Conservation (phyloP, 2,329 filamentous ascomycete genomes). For the Penicillium griseofulvum region DNA sequence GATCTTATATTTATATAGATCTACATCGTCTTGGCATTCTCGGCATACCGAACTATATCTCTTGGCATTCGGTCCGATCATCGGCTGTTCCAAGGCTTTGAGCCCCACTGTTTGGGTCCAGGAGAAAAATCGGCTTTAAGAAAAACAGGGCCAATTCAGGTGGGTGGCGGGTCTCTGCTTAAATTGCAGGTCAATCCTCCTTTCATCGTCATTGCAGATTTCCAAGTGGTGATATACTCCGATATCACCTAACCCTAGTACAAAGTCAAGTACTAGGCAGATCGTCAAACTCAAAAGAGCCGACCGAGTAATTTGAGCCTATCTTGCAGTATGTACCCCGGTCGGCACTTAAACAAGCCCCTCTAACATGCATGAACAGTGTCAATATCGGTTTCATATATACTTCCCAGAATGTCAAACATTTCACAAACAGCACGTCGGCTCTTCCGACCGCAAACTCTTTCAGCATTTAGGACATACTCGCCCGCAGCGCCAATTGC, state of each 20-base stretch:
- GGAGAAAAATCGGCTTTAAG: conserved; percentile 14
- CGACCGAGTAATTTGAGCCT: neutral
- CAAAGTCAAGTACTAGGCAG: neutral
- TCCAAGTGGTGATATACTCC: neutral
- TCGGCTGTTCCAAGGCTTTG: conserved; percentile 14
- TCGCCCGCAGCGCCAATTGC: conserved; percentile 6
- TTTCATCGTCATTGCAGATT: neutral
- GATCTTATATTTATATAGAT: neutral
- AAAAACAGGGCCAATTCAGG: neutral
- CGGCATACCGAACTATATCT: conserved; percentile 5
- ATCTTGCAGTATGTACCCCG: neutral
- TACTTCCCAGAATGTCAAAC: conserved; percentile 9
- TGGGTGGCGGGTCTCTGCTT: neutral
- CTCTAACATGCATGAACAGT: neutral
- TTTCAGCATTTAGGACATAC: neutral
- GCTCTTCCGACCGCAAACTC: conserved; percentile 12
- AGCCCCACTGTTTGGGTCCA: conserved; percentile 18
- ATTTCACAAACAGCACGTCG: conserved; percentile 10
- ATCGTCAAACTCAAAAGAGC: neutral
- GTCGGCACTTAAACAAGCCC: neutral
- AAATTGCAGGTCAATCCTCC: neutral
- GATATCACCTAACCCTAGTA: neutral
- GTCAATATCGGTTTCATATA: neutral
- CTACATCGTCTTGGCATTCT: neutral
- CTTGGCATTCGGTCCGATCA: conserved; percentile 23